Percentiles rank a stretch among this genome's conserved stretches.
phyloP scores from a whole-genome alignment of 1,284 basidiomycete species.

The Tilletia horrida region DNA sequence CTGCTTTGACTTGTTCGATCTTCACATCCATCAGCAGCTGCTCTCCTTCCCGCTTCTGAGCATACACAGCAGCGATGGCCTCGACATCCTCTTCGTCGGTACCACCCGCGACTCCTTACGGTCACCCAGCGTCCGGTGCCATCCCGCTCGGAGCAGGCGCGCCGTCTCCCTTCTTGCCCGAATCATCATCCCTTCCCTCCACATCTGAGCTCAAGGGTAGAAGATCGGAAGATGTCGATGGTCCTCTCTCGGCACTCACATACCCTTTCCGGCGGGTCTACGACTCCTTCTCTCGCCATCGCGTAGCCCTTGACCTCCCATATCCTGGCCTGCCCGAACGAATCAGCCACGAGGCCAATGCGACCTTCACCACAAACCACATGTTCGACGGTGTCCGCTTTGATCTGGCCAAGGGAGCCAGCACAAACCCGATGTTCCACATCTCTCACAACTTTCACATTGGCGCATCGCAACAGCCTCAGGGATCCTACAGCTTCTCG shows the following conservation, averaged over 20 bases:
- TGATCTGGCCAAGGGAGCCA: constrained; percentile 90
- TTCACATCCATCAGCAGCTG: background rate
- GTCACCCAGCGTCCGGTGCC: background rate
- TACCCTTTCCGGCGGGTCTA: background rate
- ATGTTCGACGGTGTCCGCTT: constrained; percentile 95
- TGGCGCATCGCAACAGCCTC: constrained; percentile 61
- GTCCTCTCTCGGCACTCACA: background rate
- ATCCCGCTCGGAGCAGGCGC: background rate
- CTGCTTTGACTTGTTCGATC: too few species aligned
- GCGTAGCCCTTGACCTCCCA: constrained; percentile 38
- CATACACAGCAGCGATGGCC: constrained; percentile 12
- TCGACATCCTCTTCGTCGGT: background rate
- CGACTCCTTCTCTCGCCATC: background rate
- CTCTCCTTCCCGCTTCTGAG: background rate
- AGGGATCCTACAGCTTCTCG: constrained; percentile 83
- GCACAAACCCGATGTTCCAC: constrained; percentile 92
- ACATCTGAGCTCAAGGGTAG: background rate
- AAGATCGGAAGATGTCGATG: background rate
- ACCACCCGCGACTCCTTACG: background rate
- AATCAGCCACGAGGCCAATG: constrained; percentile 54
- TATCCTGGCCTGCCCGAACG: constrained; percentile 51
- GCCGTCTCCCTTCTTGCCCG: background rate
- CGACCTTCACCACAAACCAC: constrained; percentile 70
- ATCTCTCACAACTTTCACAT: constrained; percentile 92
- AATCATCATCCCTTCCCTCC: background rate